A percentile compares a stretch with the other conserved stretches of the same genome.
Evolutionary conservation across 306 rosid species (phyloP).

Genomic region (Acacia melanoxylon): DNA sequence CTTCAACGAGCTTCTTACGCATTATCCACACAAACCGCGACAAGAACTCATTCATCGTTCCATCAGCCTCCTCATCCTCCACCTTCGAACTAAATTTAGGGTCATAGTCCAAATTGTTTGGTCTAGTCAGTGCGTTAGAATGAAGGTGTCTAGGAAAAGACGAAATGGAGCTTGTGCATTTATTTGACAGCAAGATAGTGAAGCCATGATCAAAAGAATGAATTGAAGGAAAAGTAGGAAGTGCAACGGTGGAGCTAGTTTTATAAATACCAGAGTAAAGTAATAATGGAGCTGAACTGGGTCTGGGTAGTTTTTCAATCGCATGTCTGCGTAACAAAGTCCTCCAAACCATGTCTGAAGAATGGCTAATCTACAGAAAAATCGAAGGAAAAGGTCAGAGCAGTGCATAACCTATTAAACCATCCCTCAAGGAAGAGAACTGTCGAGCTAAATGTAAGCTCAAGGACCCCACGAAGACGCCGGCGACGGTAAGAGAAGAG

Average conservation of each 20-base stretch:
- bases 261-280: background rate
- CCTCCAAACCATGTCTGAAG: constrained; percentile 50
- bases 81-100: constrained; percentile 17
- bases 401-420: too few relatives aligned
- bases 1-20: constrained; percentile 56
- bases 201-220: constrained; percentile 5
- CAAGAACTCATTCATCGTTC: constrained; percentile 63
- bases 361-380: too few relatives aligned
- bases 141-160: constrained; percentile 36
- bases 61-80: constrained; percentile 34
- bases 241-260: constrained; percentile 5
- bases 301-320: constrained; percentile 33
- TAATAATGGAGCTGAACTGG: constrained; percentile 34
- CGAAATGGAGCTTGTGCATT: constrained; percentile 2
- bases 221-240: constrained; percentile 23
- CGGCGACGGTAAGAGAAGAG: too few relatives aligned
- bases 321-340: constrained; percentile 39
- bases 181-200: constrained; percentile 14
- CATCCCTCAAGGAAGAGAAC: background rate
- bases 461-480: too few relatives aligned
- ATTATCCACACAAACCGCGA: constrained; percentile 81
- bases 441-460: too few relatives aligned
- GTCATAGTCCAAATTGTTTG: constrained; percentile 27
- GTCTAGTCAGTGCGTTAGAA: constrained; percentile 27
- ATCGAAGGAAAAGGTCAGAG: background rate